phyloP scores from a whole-genome alignment of 306 rosid genomes.

The Geum urbanum region DNA sequence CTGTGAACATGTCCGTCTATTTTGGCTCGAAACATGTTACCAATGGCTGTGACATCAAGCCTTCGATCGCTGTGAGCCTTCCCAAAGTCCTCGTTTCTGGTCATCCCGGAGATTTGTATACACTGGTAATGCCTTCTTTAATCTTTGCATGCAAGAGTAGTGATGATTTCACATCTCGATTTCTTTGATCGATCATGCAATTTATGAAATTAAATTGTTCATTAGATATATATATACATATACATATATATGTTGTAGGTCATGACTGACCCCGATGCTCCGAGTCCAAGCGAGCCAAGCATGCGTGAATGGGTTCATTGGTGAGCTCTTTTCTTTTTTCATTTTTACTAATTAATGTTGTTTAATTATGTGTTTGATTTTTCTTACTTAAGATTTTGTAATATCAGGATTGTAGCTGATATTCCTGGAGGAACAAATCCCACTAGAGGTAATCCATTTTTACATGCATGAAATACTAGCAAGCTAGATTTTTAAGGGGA shows the following conservation, averaged over 20 bases:
- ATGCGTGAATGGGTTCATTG: constrained; percentile 86
- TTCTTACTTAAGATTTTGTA: background rate
- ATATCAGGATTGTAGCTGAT: constrained; percentile 69
- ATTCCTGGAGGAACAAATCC: constrained; percentile 77
- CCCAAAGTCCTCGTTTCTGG: constrained; percentile 59
- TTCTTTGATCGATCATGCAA: too few species aligned
- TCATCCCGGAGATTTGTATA: constrained; percentile 47
- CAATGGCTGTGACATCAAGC: constrained; percentile 80
- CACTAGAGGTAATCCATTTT: constrained; percentile 38
- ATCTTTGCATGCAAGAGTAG: constrained; percentile 1
- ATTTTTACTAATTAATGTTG: too few species aligned
- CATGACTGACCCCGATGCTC: constrained; percentile 90
- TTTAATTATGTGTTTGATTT: background rate
- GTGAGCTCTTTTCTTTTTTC: constrained; percentile 11
- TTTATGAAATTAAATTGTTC: background rate
- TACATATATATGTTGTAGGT: constrained; percentile 42
- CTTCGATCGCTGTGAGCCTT: constrained; percentile 53
- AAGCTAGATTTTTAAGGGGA: too few species aligned
- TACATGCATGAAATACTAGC: constrained; percentile 9
- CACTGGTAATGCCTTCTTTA: constrained; percentile 40
- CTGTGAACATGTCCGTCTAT: constrained; percentile 56
- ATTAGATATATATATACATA: too few species aligned
- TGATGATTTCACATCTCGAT: background rate
- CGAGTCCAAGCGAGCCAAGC: constrained; percentile 90
- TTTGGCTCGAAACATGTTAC: constrained; percentile 68